Base-by-base conservation (phyloP, 2,329 filamentous ascomycete genomes). In the Botrytis galanthina region DNA sequence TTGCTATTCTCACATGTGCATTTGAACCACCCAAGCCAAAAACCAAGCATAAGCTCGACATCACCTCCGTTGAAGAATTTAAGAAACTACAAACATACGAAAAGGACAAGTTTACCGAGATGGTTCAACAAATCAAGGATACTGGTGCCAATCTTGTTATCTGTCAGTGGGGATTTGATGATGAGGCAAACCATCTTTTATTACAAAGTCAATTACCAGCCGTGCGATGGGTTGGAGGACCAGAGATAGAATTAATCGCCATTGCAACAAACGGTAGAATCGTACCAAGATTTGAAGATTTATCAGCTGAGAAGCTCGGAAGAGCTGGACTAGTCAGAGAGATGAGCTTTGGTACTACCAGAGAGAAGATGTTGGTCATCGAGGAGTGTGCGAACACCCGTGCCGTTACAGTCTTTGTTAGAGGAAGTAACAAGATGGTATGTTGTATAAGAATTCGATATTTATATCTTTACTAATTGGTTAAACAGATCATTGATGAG, bases 391-490 rank as follows among this genome's bases (percentile, higher is more conserved):
- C 97, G 81, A 99, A 99, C 86, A 97, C 94, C 74, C 88, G 96
- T 80, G 96, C 96, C 62, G 97, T 99, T 75, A 99, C 96, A 4
- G 91, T 97, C 72, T 99, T 99, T 83, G 93, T 99, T 75, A 89
- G 96, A 80, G 96, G 96, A 80, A 97, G 94, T 87, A 99, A 99
- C 89, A 99, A 98, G 88, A 99, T 99, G 96, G 93, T 95, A 84
- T 81, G 88, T 83, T 51, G 39, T 59, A 72, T 29, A 26, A 26
- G 46, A 29, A 42, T 18, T 20, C 12, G n/a, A 20, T 32, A 66
- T 66, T 71, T 20, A 59, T 59, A 61, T 69, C n/a, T 16, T 51
- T 63, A 70, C 79, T 81, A 78, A 80, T 70, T 60, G n/a, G 64
- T 37, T 72, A 75, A 77, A 71, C 77, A 97, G 93, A 97, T 99